Conservation (phyloP, 2,329 filamentous ascomycete species). For the Aureobasidium sp. region DNA sequence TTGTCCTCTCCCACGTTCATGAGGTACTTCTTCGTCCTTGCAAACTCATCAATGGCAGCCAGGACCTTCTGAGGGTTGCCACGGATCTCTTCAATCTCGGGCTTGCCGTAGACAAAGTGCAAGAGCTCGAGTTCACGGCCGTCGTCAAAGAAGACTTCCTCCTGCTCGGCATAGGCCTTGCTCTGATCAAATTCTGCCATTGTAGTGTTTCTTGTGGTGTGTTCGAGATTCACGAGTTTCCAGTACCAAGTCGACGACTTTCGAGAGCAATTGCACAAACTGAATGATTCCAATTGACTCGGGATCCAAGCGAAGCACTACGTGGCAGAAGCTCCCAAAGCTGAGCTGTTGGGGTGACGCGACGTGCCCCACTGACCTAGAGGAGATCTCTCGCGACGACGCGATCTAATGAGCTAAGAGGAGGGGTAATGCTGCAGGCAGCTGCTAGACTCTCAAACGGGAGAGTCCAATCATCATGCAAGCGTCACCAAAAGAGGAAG, state of each 20-base stretch:
- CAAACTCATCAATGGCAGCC: constrained; percentile 64
- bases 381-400: constrained; percentile 4
- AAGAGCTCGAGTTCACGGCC: constrained; percentile 68
- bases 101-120: constrained; percentile 58
- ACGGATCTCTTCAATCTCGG: constrained; percentile 56
- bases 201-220: constrained; percentile 1
- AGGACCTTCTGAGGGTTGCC: constrained; percentile 59
- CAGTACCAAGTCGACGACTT: neutral
- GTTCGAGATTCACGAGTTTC: constrained; percentile 1
- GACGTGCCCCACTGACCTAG: constrained; percentile 11
- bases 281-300: constrained; percentile 1
- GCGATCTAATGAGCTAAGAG: constrained; percentile 11
- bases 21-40: constrained; percentile 58
- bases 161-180: constrained; percentile 43
- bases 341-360: constrained; percentile 15
- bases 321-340: constrained; percentile 9
- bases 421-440: constrained; percentile 10
- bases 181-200: constrained; percentile 32
- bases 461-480: constrained; percentile 12
- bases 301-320: constrained; percentile 10
- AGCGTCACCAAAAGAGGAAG: constrained; percentile 7
- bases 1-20: constrained; percentile 78
- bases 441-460: constrained; percentile 5
- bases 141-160: constrained; percentile 52
- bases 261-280: constrained; percentile 3